A percentile compares a stretch with the other conserved stretches of the same genome.
Conservation (phyloP, 2,329 filamentous ascomycete species). For the Colletotrichum camelliae region DNA sequence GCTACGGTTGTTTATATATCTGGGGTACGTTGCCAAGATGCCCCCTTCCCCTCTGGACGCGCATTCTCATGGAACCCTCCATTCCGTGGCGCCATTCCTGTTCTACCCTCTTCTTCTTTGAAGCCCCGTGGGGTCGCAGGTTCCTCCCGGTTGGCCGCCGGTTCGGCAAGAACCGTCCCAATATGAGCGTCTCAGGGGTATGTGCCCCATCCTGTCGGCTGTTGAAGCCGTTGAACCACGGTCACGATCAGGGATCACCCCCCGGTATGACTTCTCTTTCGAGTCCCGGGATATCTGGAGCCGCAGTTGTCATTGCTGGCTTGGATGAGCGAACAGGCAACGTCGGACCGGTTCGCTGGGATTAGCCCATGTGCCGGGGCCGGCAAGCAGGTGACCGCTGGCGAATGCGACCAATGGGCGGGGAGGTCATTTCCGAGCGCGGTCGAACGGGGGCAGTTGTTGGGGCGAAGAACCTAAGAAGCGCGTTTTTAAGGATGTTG, state of each 20-base stretch:
- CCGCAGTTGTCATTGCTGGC: background rate
- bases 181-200: background rate
- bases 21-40: background rate
- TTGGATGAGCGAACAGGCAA: background rate
- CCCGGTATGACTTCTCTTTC: background rate
- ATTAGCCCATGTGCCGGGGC: background rate
- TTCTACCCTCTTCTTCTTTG: background rate
- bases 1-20: constrained; percentile 2
- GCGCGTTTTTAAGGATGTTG: background rate
- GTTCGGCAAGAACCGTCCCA: background rate
- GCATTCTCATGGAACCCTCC: background rate
- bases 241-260: background rate
- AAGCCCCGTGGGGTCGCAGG: background rate
- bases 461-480: background rate
- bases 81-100: constrained; percentile 10
- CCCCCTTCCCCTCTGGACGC: background rate
- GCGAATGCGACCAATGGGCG: background rate
- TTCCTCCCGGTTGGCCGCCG: background rate
- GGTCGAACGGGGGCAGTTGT: background rate
- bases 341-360: constrained; percentile 10
- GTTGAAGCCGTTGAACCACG: background rate
- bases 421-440: background rate
- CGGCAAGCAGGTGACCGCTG: background rate
- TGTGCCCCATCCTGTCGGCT: background rate
- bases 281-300: background rate